These are phyloP conservation scores for Begonia peltatifolia DNA, from an alignment of 306 rosid genomes.

Conservation along the genomic window DNA sequence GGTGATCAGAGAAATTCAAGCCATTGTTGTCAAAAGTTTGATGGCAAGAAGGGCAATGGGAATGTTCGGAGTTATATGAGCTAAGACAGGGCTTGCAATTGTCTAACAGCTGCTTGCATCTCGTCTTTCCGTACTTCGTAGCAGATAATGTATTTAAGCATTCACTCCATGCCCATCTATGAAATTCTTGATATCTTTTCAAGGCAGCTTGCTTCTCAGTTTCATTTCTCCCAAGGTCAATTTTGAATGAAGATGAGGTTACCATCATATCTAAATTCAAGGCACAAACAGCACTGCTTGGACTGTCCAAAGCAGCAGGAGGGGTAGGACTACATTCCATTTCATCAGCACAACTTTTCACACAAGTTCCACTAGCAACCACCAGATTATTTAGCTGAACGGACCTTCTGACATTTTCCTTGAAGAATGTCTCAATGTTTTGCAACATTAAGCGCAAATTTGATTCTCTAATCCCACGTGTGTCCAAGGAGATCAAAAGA, in stretches of 20 bases:
- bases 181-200: slow-evolving; percentile 77
- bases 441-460: slow-evolving; percentile 89
- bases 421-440: slow-evolving; percentile 67
- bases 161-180: slow-evolving; percentile 86
- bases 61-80: slow-evolving; percentile 49
- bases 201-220: slow-evolving; percentile 61
- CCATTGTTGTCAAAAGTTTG: slow-evolving; percentile 31
- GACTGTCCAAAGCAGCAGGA: slow-evolving; percentile 45
- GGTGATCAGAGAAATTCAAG: slow-evolving; percentile 42
- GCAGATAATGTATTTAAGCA: slow-evolving; percentile 59
- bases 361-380: slow-evolving; percentile 15
- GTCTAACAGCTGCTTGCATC: slow-evolving; percentile 54
- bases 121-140: slow-evolving; percentile 54
- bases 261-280: slow-evolving; percentile 37
- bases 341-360: slow-evolving; percentile 45
- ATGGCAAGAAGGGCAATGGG: slow-evolving; percentile 80
- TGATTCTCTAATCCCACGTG: slow-evolving; percentile 88
- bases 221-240: slow-evolving; percentile 71
- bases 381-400: slow-evolving; percentile 16
- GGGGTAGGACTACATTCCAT: slow-evolving; percentile 25
- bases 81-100: slow-evolving; percentile 53
- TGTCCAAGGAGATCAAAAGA: slow-evolving; percentile 63
- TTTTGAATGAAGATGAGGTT: slow-evolving; percentile 60
- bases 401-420: slow-evolving; percentile 52
- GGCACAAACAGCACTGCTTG: slow-evolving; percentile 51